Conservation (phyloP, 768 basidiomycete species). For the Neoboletus magnificus region DNA sequence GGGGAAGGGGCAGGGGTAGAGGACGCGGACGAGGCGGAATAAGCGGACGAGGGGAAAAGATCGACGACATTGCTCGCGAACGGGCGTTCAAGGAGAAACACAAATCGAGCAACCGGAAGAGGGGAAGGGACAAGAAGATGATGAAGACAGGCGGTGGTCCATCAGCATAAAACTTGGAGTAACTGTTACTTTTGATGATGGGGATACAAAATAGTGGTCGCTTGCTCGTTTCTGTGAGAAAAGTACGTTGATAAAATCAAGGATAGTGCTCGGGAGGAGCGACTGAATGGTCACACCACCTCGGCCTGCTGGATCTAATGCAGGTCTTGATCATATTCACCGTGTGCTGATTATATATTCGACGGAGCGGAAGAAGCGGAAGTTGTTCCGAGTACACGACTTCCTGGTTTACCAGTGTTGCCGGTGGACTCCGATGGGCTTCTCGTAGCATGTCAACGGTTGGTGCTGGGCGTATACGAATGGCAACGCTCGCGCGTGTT, state of each 20-base stretch:
- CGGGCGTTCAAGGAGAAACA: conserved; percentile 75
- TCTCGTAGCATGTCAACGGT: neutral
- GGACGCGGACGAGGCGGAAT: conserved; percentile 40
- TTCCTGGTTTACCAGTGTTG: too few relatives aligned
- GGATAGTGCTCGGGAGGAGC: too few relatives aligned
- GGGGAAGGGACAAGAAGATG: conserved; percentile 92
- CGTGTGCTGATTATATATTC: too few relatives aligned
- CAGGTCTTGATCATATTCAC: too few relatives aligned
- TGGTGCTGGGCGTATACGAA: too few relatives aligned
- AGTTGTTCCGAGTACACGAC: neutral
- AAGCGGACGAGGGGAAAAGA: conserved; percentile 38
- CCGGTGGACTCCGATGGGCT: neutral
- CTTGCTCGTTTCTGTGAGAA: too few relatives aligned
- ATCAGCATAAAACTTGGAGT: conserved; percentile 9
- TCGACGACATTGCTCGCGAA: conserved; percentile 44
- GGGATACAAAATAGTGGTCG: neutral
- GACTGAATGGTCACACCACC: too few relatives aligned
- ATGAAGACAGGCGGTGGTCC: conserved; percentile 52
- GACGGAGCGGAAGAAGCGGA: too few relatives aligned
- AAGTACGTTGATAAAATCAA: too few relatives aligned
- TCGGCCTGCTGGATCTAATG: too few relatives aligned
- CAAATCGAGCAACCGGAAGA: conserved; percentile 76
- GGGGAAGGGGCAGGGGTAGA: conserved; percentile 28
- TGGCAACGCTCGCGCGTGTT: too few relatives aligned
- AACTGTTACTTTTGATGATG: neutral